Conservation (phyloP, 768 basidiomycete genomes). For the Termitomyces sp. region DNA sequence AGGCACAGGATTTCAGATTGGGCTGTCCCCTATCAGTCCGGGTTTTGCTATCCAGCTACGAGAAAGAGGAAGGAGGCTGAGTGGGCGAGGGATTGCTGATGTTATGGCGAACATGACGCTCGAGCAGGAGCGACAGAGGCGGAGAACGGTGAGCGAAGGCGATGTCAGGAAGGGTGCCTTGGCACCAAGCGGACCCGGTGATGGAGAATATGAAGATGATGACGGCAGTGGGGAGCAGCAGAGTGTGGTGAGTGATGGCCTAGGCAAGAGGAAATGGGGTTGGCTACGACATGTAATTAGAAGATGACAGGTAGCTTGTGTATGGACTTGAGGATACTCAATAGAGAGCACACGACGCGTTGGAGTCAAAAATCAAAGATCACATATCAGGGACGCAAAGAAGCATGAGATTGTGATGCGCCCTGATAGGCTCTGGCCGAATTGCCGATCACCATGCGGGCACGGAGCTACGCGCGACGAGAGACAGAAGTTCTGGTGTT, state of each 20-base stretch:
- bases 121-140: constrained; percentile 21
- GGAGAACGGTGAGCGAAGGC: constrained; percentile 54
- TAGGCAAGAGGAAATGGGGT: constrained; percentile 18
- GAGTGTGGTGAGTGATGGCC: no score
- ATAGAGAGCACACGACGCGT: no score
- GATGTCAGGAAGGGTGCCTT: constrained; percentile 25
- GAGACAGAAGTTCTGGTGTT: no score
- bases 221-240: not conserved
- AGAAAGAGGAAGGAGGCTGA: constrained; percentile 44
- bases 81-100: constrained; percentile 33
- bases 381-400: constrained; percentile 3
- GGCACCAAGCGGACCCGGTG: constrained; percentile 8
- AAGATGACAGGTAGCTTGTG: not conserved
- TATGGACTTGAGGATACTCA: not conserved
- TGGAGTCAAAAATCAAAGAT: not conserved
- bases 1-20: constrained; percentile 66
- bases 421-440: no score
- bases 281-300: constrained; percentile 24
- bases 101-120: constrained; percentile 23
- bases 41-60: constrained; percentile 69
- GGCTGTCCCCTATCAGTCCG: constrained; percentile 70
- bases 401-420: not conserved
- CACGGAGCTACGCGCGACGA: no score
- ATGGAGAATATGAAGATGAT: constrained; percentile 5
- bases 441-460: no score